These are phyloP conservation scores for Neoboletus brunneissimus DNA, from an alignment of 768 basidiomycete genomes.

Conservation along the genomic window DNA sequence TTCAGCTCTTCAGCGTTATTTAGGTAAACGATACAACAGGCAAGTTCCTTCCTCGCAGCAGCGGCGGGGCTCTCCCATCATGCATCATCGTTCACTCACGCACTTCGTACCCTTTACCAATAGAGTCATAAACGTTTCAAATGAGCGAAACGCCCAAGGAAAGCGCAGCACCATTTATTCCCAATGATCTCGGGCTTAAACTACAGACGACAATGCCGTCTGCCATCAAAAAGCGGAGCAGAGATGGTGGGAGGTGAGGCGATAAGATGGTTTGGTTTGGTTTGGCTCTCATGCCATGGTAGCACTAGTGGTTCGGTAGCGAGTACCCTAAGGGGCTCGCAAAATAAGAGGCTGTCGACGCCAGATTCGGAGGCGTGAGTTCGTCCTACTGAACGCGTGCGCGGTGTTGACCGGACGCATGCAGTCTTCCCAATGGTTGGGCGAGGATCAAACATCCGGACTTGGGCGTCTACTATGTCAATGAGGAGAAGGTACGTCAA, in stretches of 20 bases:
- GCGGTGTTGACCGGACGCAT: neutral
- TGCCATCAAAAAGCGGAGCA: neutral
- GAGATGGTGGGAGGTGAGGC: slow-evolving; percentile 11
- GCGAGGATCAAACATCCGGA: slow-evolving; percentile 31
- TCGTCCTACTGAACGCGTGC: neutral
- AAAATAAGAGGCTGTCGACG: neutral
- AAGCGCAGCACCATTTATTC: neutral
- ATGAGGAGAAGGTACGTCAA: slow-evolving; percentile 30
- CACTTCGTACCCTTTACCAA: neutral
- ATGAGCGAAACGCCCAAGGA: slow-evolving; percentile 2
- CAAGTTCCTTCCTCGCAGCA: neutral
- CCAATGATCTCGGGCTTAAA: neutral
- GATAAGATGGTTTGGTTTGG: neutral
- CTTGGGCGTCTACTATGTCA: slow-evolving; percentile 30
- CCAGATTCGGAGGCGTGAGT: slow-evolving; percentile 9
- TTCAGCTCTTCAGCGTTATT: neutral
- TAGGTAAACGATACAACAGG: neutral
- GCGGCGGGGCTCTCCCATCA: neutral
- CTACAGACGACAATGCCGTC: slow-evolving; percentile 19
- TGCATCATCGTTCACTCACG: neutral
- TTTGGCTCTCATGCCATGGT: neutral
- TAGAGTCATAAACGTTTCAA: neutral
- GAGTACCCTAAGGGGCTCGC: slow-evolving; percentile 21
- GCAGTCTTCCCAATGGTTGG: slow-evolving; percentile 27
- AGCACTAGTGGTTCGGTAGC: neutral